Base-by-base conservation (phyloP, 768 basidiomycete species). In the Hygrophorus russula region DNA sequence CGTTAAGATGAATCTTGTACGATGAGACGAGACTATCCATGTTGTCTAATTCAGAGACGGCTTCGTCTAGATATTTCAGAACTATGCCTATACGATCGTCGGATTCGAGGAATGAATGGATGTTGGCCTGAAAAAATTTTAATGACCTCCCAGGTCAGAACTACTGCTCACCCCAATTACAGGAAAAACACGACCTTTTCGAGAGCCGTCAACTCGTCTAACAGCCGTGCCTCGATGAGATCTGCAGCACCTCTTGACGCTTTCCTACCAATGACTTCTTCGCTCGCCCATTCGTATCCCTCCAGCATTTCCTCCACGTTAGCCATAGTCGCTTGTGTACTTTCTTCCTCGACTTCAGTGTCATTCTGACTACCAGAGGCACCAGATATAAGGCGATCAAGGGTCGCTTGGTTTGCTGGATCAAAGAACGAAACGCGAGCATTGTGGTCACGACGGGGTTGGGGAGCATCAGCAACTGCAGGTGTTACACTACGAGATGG, bases 261-360 rank as follows among this genome's bases (percentile, higher is more conserved):
- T 55, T 75, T 80, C 51, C 78, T 66, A 11, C 73, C 76, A 35
- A 83, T 67, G n/a, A 82, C 67, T 56, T 82, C 80, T 44, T 83
- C 85, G 48, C 80, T 82, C 3, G 88, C 82, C 92, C 92, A 98
- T 59, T 98, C 96, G 54, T 96, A 96, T 0, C 96, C 93, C 54
- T 99, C 96, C 18, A 99, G 70, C 90, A 99, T 93, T 59, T 99
- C 96, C 57, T 99, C 96, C 2, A 99, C 91, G 59, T 80, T 96
- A 4, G 82, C 68, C 63, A 99, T 71, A 3, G 88, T 89, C 7
- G 82, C 86, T 49, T 88, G 82, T 9, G 77, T 72, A 44, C 74
- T 78, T 52, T 88, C 86, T 42, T 83, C 82, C 44, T 80, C 81
- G 10, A 69, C 76, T 12, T 74, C 73, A 7, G 63, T 66, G 20